These are phyloP conservation scores for Papiliotrema fonsecae DNA, from an alignment of 1,284 basidiomycete species.

Conservation along the genomic window DNA sequence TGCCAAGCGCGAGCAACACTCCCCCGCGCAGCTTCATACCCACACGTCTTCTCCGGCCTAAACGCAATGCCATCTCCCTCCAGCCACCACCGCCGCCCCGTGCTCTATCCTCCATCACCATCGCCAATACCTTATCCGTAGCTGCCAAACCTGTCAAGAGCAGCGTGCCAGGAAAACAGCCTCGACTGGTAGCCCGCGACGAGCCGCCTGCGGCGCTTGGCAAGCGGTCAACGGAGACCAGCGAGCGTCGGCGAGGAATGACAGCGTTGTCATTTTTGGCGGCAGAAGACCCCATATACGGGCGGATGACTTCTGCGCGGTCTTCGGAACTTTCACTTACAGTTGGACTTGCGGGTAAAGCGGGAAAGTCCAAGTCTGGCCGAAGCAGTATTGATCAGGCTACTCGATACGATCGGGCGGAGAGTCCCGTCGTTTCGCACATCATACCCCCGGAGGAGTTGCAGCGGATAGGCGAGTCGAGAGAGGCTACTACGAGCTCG, in stretches of 20 bases:
- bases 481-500: neutral
- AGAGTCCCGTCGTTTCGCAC: neutral
- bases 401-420: neutral
- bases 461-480: neutral
- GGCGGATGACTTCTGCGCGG: neutral
- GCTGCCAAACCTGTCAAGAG: neutral
- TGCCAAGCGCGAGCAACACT: neutral
- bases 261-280: constrained; percentile 6
- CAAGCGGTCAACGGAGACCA: neutral
- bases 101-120: neutral
- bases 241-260: constrained; percentile 1
- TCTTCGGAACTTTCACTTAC: neutral
- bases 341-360: neutral
- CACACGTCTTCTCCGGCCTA: neutral
- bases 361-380: neutral
- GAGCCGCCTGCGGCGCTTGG: constrained; percentile 3
- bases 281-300: neutral
- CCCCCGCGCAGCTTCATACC: neutral
- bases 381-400: neutral
- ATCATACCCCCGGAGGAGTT: constrained; percentile 3
- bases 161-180: neutral
- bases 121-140: neutral
- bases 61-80: neutral
- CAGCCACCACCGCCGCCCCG: neutral
- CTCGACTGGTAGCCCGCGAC: constrained; percentile 1